Base-by-base conservation (phyloP, 1,139 yeast genomes). In the Pichia sp. region DNA sequence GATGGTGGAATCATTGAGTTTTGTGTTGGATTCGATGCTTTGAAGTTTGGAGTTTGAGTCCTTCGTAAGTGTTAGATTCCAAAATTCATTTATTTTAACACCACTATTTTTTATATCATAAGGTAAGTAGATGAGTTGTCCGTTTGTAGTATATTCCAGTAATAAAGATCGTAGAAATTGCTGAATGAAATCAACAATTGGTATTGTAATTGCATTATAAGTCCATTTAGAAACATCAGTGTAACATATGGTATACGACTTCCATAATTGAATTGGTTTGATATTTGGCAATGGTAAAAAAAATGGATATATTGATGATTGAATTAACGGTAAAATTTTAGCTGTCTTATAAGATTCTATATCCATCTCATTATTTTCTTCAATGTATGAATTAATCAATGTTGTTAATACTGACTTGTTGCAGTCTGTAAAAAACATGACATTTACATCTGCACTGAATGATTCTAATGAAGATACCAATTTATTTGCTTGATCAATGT, bases 131-230 rank as follows among this genome's bases (percentile, higher is more conserved):
- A 45, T 13, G 11, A 51, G 30, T 16, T 34, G 16, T 2, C 47
- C 46, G 10, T 18, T 48, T 18, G 28, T 16, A 14, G 14, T 25
- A 9, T 42, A 34, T 13, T 45, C 36, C 1, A 50, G 62, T 14
- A 80, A 71, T 0, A 81, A 55, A 11, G 75, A 66, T 42, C 95
- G 71, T 33, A 83, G 58, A 45, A 72, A 61, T 59, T 84, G 87
- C 61, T 85, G 89, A 3, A 74, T 61, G 50, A 62, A 71, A 52
- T 78, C 83, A 33, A 75, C 64, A 6, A 60, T 46, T 9, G 53
- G 48, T 38, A 57, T 52, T 3, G 55, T 56, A 8, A 48, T 51
- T 25, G 58, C 48, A 22, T 55, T 53, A 46, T 62, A 62, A 8
- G 50, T 52, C 48, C 57, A 51, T 10, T 48, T 31, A 4, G 58